Base-by-base conservation (phyloP, 345 rosid species). In the Populus deltoides region DNA sequence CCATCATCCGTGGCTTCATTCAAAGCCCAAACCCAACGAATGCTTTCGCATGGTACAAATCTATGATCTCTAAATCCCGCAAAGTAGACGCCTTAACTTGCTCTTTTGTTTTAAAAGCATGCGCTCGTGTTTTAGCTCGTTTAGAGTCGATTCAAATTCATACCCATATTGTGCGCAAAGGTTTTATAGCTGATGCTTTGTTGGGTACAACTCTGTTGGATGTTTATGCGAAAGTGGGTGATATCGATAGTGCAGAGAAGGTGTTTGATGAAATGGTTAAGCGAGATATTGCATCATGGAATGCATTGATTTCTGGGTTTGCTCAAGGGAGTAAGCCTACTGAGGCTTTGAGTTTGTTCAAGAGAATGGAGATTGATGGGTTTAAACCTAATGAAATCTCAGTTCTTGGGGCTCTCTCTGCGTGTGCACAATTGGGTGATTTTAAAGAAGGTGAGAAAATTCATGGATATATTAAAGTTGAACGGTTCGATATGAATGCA, bases 281-380 rank as follows among this genome's bases (percentile, higher is more conserved):
- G 8, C 85, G 90, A 86, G 98, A 94, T 82, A 81, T 90, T 0
- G 98, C 95, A 1, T 83, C 95, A 6, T 93, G 97, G 97, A 94
- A 93, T 67, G 97, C 98, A 22, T 87, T 94, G 87, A 89, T 94
- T 51, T 73, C 88, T 8, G 98, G 97, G 72, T 77, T 94, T 83
- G 91, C 89, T 65, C 89, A 90, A 41, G 92, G 95, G 47, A 83
- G 85, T 66, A 77, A 83, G 57, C 93, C 92, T 6, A 38, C 78
- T n/a, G 91, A 92, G 72, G 98, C 95, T 2, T 66, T 94, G 74
- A 87, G 68, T 65, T 69, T 94, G 81, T 94, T 89, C 75, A 85
- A 87, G 73, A 82, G 84, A 43, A 93, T 94, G 94, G 74, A 78
- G 47, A 8, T 7, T 7, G 87, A 88, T 80, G 86, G 91, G 62